A percentile compares a stretch with the other conserved stretches of the same genome.
Evolutionary conservation across 2,329 filamentous ascomycete genomes (phyloP).

Genomic region (Talaromyces sp.): DNA sequence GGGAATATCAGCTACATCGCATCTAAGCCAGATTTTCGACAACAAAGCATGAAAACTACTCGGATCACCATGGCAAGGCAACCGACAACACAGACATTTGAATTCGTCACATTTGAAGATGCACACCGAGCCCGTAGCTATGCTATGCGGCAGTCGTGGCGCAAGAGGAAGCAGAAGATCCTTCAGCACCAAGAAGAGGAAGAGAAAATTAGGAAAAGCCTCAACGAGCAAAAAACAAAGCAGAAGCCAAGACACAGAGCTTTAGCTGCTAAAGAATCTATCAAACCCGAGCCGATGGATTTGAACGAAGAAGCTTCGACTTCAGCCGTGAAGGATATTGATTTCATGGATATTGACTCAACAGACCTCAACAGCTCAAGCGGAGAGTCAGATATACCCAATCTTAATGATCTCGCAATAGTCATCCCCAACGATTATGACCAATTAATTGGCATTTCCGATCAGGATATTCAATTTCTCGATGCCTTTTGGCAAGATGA

Average conservation of each 20-base stretch:
- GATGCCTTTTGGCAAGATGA: background rate
- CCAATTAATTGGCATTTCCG: background rate
- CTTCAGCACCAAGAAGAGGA: constrained; percentile 5
- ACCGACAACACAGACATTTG: background rate
- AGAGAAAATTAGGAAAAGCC: background rate
- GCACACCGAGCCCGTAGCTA: constrained; percentile 16
- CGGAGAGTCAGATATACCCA: background rate
- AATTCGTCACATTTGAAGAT: constrained; percentile 15
- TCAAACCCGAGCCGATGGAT: background rate
- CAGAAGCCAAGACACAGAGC: background rate
- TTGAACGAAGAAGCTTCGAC: background rate
- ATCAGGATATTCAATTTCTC: background rate
- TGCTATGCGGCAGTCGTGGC: constrained; percentile 17
- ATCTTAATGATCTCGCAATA: background rate
- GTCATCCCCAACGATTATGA: background rate
- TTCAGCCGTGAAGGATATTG: background rate
- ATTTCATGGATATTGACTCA: background rate
- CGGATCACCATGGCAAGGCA: background rate
- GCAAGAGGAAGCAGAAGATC: constrained; percentile 16
- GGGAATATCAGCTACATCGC: background rate
- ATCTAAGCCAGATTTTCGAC: background rate
- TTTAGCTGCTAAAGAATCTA: background rate
- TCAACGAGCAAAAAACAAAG: background rate
- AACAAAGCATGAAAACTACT: background rate
- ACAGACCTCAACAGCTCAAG: background rate